Base-by-base conservation (phyloP, 108 stramenopile species). In the Pinguiococcus pyrenoidosus region DNA sequence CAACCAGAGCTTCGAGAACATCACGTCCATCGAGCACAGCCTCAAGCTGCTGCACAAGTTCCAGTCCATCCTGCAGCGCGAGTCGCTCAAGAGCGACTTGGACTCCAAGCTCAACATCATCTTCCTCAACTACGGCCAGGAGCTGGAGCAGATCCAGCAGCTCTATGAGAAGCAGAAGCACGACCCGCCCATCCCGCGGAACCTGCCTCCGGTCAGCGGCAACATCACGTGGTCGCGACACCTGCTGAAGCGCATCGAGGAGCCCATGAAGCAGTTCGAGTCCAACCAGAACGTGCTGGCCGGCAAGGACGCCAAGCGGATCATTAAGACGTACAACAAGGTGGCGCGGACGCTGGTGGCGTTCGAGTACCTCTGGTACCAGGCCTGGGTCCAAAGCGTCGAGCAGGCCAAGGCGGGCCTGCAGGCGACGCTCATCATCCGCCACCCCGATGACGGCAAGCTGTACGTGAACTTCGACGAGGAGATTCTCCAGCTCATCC, bases 311-410 rank as follows among this genome's bases (percentile, higher is more conserved):
- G 85, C 83, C 14, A 81, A 75, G 56, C 60, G 77, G 16, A 84
- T 89, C 24, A 81, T 89, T 71, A 83, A 84, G 43, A 78, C 77
- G 53, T 89, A 89, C 78, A 89, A 89, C 74, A 85, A 84, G 62
- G 72, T 89, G 16, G 87, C 87, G 26, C 64, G 80, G 9, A 84
- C 85, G 18, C 69, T 89, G 24, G 83, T 89, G 13, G 77, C 77
- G 16, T 89, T 85, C 49, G 87, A 89, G 62, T 85, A 83, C 51
- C 77, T 80, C 7, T 89, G 85, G 87, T 81, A 82, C 44, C 83
- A 89, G 69, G 85, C 87, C 32, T 89, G 87, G 87, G 72, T 78
- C 5, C 77, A 81, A 47, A 71, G 71, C 22, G 82, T 87, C 29
- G 85, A 85, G 21, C 70, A 80, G 37, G 85, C 87, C 40, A 87